Evolutionary conservation across 306 rosid genomes (phyloP).

Genomic region (Fagus sylvatica): DNA sequence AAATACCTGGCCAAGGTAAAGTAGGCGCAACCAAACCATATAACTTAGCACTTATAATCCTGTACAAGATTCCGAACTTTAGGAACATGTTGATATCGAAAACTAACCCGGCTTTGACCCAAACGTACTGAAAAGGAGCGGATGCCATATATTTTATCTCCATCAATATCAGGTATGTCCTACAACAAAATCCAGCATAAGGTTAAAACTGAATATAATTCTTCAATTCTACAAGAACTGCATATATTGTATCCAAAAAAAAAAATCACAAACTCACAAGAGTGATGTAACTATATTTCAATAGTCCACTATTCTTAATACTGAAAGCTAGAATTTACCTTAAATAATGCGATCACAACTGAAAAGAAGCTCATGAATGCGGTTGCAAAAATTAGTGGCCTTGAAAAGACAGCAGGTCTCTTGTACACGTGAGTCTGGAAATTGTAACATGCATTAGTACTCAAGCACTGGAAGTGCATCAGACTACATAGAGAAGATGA

Average conservation of each 20-base stretch:
- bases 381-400: constrained; percentile 81
- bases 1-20: constrained; percentile 63
- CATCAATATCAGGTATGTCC: constrained; percentile 99
- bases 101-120: constrained; percentile 76
- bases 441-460: constrained; percentile 31
- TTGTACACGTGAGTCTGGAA: constrained; percentile 82
- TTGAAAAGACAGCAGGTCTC: constrained; percentile 73
- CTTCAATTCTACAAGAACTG: background rate
- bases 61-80: constrained; percentile 19
- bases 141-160: constrained; percentile 80
- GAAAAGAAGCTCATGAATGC: constrained; percentile 99
- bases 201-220: background rate
- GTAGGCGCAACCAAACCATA: constrained; percentile 20
- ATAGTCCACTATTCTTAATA: constrained; percentile 4
- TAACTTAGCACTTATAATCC: constrained; percentile 10
- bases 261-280: constrained; percentile 14
- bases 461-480: constrained; percentile 11
- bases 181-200: constrained; percentile 31
- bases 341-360: constrained; percentile 89
- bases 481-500: constrained; percentile 18
- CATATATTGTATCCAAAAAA: constrained; percentile 16
- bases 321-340: constrained; percentile 50
- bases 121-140: constrained; percentile 83
- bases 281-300: background rate
- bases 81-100: constrained; percentile 16